A percentile compares a stretch with the other conserved stretches of the same genome.
phyloP scores from a whole-genome alignment of 768 basidiomycete genomes.

The Coprinellus micaceus region DNA sequence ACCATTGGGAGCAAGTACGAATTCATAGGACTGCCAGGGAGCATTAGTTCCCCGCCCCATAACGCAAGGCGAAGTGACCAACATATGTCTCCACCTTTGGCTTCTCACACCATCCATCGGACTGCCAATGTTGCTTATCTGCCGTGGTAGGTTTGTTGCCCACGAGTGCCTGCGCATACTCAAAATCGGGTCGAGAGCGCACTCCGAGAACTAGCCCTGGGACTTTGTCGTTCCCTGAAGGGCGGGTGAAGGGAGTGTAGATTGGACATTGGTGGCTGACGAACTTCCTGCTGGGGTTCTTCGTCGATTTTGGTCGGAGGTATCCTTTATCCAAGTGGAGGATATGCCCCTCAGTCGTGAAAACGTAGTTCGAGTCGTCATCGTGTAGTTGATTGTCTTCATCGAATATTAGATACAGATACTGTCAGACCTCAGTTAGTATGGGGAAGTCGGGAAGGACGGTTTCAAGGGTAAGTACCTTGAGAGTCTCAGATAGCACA shows the following conservation, averaged over 20 bases:
- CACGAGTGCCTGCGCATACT: slow-evolving; percentile 75
- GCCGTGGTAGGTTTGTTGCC: slow-evolving; percentile 44
- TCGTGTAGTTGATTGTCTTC: slow-evolving; percentile 71
- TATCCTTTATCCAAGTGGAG: slow-evolving; percentile 58
- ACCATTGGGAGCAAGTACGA: slow-evolving; percentile 67
- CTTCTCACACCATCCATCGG: slow-evolving; percentile 71
- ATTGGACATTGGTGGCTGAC: slow-evolving; percentile 73
- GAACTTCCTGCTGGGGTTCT: slow-evolving; percentile 43
- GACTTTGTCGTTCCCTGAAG: slow-evolving; percentile 25
- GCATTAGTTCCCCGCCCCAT: not conserved
- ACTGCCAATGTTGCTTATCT: slow-evolving; percentile 60
- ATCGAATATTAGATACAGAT: slow-evolving; percentile 90
- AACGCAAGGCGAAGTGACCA: slow-evolving; percentile 23
- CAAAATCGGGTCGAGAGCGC: slow-evolving; percentile 69
- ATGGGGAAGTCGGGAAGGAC: not conserved
- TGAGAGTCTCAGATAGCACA: slow-evolving; percentile 87
- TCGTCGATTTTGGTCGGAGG: slow-evolving; percentile 41
- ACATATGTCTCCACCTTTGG: slow-evolving; percentile 70
- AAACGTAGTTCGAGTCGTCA: slow-evolving; percentile 83
- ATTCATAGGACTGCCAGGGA: slow-evolving; percentile 67
- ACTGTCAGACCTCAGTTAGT: slow-evolving; percentile 41
- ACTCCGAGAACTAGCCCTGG: slow-evolving; percentile 63
- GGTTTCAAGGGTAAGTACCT: slow-evolving; percentile 41
- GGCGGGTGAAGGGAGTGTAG: slow-evolving; percentile 48
- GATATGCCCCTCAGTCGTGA: slow-evolving; percentile 95